These are phyloP conservation scores for Eucalyptus cloeziana DNA, from an alignment of 345 rosid species.

Conservation along the genomic window DNA sequence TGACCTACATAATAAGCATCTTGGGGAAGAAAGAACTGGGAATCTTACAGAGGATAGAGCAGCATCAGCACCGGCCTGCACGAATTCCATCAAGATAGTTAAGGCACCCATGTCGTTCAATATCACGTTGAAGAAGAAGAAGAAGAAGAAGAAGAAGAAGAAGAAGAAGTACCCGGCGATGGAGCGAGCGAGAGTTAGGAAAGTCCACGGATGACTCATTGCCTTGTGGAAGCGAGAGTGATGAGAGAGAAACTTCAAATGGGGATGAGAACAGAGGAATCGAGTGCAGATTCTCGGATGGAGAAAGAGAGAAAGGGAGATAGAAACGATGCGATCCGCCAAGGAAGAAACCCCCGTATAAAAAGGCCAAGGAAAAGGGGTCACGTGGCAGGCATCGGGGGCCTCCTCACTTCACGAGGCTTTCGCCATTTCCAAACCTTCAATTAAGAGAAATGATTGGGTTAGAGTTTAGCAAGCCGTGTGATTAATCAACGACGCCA, in stretches of 20 bases:
- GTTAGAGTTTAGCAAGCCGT: background rate
- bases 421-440: background rate
- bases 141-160: background rate
- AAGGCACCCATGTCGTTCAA: background rate
- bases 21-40: background rate
- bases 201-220: background rate
- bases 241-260: background rate
- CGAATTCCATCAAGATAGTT: background rate
- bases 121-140: background rate
- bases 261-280: background rate
- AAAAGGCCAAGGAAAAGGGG: background rate
- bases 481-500: too few relatives aligned
- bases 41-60: constrained; percentile 29
- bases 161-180: background rate
- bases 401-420: background rate
- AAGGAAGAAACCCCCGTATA: background rate
- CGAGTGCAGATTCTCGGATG: background rate
- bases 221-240: background rate
- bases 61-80: constrained; percentile 29
- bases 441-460: background rate
- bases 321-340: background rate
- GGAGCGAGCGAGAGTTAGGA: background rate
- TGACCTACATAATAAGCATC: background rate
- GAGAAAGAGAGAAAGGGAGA: background rate
- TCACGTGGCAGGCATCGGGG: background rate